Conservation (phyloP, 176 grass and related monocot species). For the Rhynchospora pubera region DNA sequence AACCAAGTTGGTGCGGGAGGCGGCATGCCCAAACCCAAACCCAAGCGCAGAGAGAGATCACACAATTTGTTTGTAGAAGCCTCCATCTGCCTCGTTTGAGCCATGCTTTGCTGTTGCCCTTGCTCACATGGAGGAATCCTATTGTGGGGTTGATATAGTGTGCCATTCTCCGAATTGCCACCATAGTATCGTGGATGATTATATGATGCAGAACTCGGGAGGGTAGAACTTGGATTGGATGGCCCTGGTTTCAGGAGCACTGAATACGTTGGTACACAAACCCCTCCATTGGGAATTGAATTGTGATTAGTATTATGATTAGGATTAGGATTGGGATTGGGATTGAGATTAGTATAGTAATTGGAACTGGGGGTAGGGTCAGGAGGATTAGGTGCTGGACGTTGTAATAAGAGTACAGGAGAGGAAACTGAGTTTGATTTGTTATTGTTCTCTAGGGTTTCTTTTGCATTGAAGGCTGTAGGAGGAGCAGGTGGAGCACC, state of each 20-base stretch:
- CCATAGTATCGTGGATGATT: not conserved
- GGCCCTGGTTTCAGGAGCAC: constrained; percentile 23
- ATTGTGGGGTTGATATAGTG: not conserved
- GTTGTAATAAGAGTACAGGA: not conserved
- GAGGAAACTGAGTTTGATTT: constrained; percentile 12
- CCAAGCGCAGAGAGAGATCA: constrained; percentile 35
- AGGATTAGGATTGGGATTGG: not conserved
- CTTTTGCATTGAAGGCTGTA: not conserved
- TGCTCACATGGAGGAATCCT: not conserved
- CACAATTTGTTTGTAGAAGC: constrained; percentile 19
- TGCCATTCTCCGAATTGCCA: not conserved
- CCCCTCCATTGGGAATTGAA: not conserved
- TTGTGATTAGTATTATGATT: not conserved
- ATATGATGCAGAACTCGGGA: constrained; percentile 21
- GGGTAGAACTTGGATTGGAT: constrained; percentile 1
- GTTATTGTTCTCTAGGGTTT: constrained; percentile 16
- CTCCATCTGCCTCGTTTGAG: not conserved
- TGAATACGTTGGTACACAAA: not conserved
- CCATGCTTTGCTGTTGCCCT: not conserved
- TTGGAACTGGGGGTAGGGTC: not conserved
- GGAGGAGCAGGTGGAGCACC: not conserved
- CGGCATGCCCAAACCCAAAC: constrained; percentile 13
- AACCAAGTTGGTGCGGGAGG: constrained; percentile 18
- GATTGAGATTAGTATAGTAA: not conserved
- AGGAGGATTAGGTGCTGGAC: not conserved